Conservation (phyloP, 2,329 filamentous ascomycete genomes). For the Colletotrichum endophyticum region DNA sequence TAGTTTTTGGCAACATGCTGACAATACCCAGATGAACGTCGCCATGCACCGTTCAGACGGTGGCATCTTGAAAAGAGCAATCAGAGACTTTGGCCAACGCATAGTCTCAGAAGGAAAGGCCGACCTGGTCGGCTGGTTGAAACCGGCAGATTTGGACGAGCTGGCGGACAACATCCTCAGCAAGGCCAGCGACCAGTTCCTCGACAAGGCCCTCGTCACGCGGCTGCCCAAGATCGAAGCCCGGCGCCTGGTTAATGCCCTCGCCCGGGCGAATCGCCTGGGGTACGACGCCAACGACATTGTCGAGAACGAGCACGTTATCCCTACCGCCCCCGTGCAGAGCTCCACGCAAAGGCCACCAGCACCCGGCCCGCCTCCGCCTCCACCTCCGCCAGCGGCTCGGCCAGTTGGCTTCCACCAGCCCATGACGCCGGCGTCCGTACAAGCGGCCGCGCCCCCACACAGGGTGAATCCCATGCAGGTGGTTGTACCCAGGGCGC, state of each 20-base stretch:
- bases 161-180: constrained; percentile 45
- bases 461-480: background rate
- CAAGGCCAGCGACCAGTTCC: constrained; percentile 52
- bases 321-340: constrained; percentile 28
- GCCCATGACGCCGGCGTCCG: background rate
- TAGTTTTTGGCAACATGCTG: constrained; percentile 20
- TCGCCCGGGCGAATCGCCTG: constrained; percentile 61
- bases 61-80: constrained; percentile 38
- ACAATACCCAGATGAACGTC: constrained; percentile 43
- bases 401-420: background rate
- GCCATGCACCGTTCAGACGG: constrained; percentile 48
- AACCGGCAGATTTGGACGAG: constrained; percentile 46
- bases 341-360: background rate
- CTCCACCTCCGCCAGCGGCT: background rate
- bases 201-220: constrained; percentile 56
- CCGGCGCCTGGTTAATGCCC: constrained; percentile 59
- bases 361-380: background rate
- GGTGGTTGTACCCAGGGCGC: background rate
- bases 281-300: constrained; percentile 60
- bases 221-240: constrained; percentile 60
- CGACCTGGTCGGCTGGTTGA: constrained; percentile 47
- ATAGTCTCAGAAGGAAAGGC: constrained; percentile 44
- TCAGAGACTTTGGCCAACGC: constrained; percentile 51
- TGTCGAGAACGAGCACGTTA: constrained; percentile 49
- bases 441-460: background rate